A percentile compares a stretch with the other conserved stretches of the same genome.
phyloP scores from a whole-genome alignment of 164 flowering plant genomes.

The Magnolia sinica region DNA sequence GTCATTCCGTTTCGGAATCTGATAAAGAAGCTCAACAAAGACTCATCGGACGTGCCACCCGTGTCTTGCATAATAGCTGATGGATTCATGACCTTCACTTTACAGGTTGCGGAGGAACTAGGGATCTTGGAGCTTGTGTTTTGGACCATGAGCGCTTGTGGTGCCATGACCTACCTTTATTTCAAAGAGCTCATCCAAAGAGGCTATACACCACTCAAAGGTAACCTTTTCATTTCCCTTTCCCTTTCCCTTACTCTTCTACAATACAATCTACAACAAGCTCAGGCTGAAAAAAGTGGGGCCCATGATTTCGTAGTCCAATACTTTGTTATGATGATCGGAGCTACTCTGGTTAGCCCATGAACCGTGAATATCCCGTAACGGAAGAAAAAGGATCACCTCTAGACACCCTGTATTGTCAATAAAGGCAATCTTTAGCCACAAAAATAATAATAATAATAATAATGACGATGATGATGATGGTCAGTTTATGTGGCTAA shows the following conservation, averaged over 20 bases:
- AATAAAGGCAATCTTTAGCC: too few relatives aligned
- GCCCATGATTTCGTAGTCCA: too few relatives aligned
- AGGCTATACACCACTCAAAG: slow-evolving; percentile 47
- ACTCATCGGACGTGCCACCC: slow-evolving; percentile 24
- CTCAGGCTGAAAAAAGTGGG: too few relatives aligned
- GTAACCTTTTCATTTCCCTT: slow-evolving; percentile 16
- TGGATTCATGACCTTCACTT: slow-evolving; percentile 29
- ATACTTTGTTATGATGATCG: too few relatives aligned
- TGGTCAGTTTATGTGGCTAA: too few relatives aligned
- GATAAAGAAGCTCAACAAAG: slow-evolving; percentile 23
- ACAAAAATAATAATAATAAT: too few relatives aligned
- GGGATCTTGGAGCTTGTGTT: slow-evolving; percentile 35
- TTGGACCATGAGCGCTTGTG: slow-evolving; percentile 44
- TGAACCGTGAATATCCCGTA: background rate
- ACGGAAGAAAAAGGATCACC: too few relatives aligned
- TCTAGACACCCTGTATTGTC: too few relatives aligned
- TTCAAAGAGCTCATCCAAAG: slow-evolving; percentile 24
- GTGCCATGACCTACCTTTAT: slow-evolving; percentile 30
- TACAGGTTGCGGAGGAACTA: slow-evolving; percentile 31
- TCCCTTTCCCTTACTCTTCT: too few relatives aligned
- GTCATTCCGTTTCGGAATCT: slow-evolving; percentile 29
- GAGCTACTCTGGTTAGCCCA: background rate
- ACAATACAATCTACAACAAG: too few relatives aligned
- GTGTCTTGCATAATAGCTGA: slow-evolving; percentile 29
- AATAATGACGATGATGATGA: too few relatives aligned